phyloP scores from a whole-genome alignment of 2,329 filamentous ascomycete species.

The Pseudonectria foliicola region DNA sequence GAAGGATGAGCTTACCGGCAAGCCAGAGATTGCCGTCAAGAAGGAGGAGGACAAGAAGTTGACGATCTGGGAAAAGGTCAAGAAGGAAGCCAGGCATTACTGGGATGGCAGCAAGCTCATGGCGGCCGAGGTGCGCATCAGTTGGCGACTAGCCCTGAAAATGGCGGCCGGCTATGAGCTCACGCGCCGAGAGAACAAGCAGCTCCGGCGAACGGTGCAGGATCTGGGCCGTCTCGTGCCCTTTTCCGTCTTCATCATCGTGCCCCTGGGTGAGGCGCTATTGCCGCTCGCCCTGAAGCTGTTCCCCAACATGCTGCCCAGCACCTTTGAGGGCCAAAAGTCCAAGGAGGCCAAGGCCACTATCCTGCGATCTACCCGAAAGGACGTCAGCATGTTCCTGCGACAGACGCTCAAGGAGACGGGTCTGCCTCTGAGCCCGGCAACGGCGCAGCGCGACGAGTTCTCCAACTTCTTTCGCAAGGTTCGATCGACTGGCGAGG shows the following conservation, averaged over 20 bases:
- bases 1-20: slow-evolving; percentile 55
- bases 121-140: slow-evolving; percentile 87
- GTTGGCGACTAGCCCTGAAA: slow-evolving; percentile 82
- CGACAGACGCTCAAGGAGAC: slow-evolving; percentile 85
- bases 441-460: slow-evolving; percentile 84
- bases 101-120: slow-evolving; percentile 98
- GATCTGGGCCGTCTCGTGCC: slow-evolving; percentile 89
- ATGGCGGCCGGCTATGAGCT: slow-evolving; percentile 98
- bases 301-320: slow-evolving; percentile 95
- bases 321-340: slow-evolving; percentile 90
- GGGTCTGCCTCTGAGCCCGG: slow-evolving; percentile 78
- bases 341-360: slow-evolving; percentile 84
- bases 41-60: slow-evolving; percentile 76
- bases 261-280: slow-evolving; percentile 90
- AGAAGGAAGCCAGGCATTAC: slow-evolving; percentile 89
- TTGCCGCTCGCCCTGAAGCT: slow-evolving; percentile 86
- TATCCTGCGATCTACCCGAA: slow-evolving; percentile 74
- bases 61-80: slow-evolving; percentile 85
- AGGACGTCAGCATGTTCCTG: slow-evolving; percentile 88
- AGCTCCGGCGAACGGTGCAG: slow-evolving; percentile 87
- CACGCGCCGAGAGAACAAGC: slow-evolving; percentile 84
- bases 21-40: slow-evolving; percentile 48
- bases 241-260: slow-evolving; percentile 94
- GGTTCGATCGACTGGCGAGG: slow-evolving; percentile 82
- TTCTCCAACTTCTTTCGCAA: slow-evolving; percentile 98